phyloP scores from a whole-genome alignment of 2,329 filamentous ascomycete genomes.

The Claviceps spartinae region DNA sequence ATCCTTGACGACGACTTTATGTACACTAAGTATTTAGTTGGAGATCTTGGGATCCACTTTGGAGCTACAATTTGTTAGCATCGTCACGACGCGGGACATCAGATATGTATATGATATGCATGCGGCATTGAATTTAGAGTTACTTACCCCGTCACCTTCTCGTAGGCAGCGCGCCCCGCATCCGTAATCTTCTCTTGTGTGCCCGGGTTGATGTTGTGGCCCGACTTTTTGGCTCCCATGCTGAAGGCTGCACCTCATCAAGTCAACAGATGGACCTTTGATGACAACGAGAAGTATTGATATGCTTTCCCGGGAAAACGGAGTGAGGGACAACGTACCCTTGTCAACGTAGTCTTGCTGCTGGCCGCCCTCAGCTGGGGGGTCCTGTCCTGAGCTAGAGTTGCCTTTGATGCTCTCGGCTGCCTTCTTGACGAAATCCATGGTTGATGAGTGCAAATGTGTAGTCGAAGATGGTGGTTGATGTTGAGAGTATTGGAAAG shows the following conservation, averaged over 20 bases:
- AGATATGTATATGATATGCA: neutral
- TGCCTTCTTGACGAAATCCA: constrained; percentile 28
- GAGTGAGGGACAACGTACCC: constrained; percentile 12
- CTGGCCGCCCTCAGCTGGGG: constrained; percentile 5
- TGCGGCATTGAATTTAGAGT: neutral
- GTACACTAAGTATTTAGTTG: constrained; percentile 14
- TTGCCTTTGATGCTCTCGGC: constrained; percentile 10
- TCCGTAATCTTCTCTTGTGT: constrained; percentile 28
- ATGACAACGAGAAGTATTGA: too few species aligned
- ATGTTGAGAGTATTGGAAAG: too few species aligned
- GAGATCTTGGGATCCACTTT: constrained; percentile 21
- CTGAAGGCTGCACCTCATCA: constrained; percentile 14
- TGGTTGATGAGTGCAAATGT: constrained; percentile 6
- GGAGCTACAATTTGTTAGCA: constrained; percentile 7
- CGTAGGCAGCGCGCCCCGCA: constrained; percentile 19
- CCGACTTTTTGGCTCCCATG: constrained; percentile 19
- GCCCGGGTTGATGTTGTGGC: constrained; percentile 19
- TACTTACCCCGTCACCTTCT: constrained; percentile 24
- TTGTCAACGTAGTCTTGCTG: constrained; percentile 26
- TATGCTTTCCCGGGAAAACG: too few species aligned
- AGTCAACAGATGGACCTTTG: too few species aligned
- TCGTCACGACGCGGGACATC: neutral
- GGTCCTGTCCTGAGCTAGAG: constrained; percentile 9
- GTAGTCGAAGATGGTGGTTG: too few species aligned
- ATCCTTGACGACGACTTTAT: too few species aligned